Evolutionary conservation across 2,329 filamentous ascomycete species (phyloP), one percentile per base, ranked within the genome.

Genomic region (Simplicillium sp.): DNA sequence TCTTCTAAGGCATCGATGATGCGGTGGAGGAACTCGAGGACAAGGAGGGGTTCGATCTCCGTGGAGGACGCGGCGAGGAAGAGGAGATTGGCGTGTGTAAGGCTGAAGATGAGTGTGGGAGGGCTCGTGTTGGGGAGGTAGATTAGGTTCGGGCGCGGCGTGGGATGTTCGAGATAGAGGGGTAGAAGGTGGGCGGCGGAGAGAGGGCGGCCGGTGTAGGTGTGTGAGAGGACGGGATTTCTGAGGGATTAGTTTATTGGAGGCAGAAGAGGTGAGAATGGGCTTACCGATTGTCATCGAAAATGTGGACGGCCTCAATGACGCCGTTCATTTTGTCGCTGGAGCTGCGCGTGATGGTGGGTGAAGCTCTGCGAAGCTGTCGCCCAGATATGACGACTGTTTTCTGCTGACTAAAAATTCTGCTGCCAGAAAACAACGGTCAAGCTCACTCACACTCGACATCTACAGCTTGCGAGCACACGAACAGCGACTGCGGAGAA

Each of bases 301-400:
- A 96, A 60, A 98, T 88, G 70, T 97, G 90, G 56, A 98, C 73
- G 59, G 90, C 92, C 71, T 97, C 90, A 58, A 98, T 85, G 58
- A 85, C 80, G 67, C 87, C 80, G 68, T 77, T 86, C 84, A 89
- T 90, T 60, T 64, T 80, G 61, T 57, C 46, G 46, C 48, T 51
- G 49, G 46, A 50, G 20, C 35, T 37, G 7, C 17, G n/a, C 29
- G 34, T 34, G 33, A 15, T 34, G 33, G 38, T 33, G 41, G 36
- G 32, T 36, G 32, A 32, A 18, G 20, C 32, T 31, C 37, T 32
- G 35, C 11, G 28, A 20, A 37, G 25, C 37, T 37, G 29, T 34
- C 37, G 37, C 37, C 37, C 41, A 39, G 9, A 25, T 25, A 25
- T 25, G 20, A 25, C 20, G 20, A 25, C 20, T 5, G 20, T 25